Evolutionary conservation across 352 stramenopile species (phyloP), one percentile per base, ranked within the genome.

Genomic region (Globisporangium irregulare): DNA sequence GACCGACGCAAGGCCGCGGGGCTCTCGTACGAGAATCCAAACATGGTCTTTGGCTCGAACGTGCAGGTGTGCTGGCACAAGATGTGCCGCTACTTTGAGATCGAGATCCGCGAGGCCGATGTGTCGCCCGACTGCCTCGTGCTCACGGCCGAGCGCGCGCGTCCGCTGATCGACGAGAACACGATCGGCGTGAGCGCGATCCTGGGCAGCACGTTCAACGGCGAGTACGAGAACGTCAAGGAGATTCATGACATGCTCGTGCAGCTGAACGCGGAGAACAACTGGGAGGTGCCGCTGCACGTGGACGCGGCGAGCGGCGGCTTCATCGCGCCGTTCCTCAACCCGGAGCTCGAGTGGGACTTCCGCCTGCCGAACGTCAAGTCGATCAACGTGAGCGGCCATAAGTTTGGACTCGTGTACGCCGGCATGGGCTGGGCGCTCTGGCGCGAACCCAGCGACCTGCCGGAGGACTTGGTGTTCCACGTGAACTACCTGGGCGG

Each of bases 61-160:
- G 91, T 97, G 24, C 90, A 97, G 69, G 91, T 97, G 27, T 95
- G 91, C 78, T 98, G 93, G 93, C 90, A 98, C 79, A 98, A 98
- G 76, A 91, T 97, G 78, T 98, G 91, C 84, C 91, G 92, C 70
- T 98, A 98, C 78, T 98, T 98, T 81, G 93, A 98, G 69, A 88
- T 98, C 59, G 92, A 97, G 65, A 84, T 93, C 51, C 89, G 91
- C 46, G 84, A 97, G 63, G 89, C 91, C 38, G 82, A 93, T 57
- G 89, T 98, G 51, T 96, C 89, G 32, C 79, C 83, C 2, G 90
- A 97, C 69, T 81, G 70, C 22, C 87, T 97, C 15, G 83, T 96
- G 59, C 82, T 97, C 46, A 97, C 90, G 62, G 79, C 93, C 14
- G 82, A 95, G 57, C 83, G 89, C 22, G 84, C 88, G 9, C 72